Percentiles rank a stretch among this genome's conserved stretches.
phyloP scores from a whole-genome alignment of 2,329 filamentous ascomycete species.

The Botryotinia convoluta region DNA sequence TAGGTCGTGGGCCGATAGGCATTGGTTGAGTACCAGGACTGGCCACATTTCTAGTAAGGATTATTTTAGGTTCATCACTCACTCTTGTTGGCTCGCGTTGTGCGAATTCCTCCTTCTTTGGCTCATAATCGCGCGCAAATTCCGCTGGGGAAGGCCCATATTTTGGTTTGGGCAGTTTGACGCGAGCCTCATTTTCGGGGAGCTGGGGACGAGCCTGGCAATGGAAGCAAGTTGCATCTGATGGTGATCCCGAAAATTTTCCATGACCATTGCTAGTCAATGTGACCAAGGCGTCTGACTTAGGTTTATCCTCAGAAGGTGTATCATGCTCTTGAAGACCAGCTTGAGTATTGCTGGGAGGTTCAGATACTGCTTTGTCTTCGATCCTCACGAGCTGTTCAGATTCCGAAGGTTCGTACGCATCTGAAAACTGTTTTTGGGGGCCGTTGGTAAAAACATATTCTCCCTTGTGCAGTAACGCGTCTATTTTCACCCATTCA shows the following conservation, averaged over 20 bases:
- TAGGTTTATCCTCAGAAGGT: neutral
- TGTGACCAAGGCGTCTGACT: neutral
- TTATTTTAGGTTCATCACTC: conserved; percentile 12
- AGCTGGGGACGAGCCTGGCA: neutral
- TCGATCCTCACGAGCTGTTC: too few relatives aligned
- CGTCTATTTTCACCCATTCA: conserved; percentile 36
- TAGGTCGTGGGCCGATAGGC: neutral
- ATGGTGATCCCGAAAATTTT: neutral
- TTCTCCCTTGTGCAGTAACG: conserved; percentile 34
- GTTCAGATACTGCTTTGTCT: neutral
- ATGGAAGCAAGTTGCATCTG: neutral
- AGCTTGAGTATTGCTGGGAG: neutral
- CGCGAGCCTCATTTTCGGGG: neutral
- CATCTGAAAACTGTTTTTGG: too few relatives aligned
- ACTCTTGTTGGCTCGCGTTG: neutral
- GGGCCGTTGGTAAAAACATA: conserved; percentile 34
- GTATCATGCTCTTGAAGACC: neutral
- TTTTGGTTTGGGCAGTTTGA: conserved; percentile 18
- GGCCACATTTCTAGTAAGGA: neutral
- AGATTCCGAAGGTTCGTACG: neutral
- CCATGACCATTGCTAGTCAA: neutral
- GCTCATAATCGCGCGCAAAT: conserved; percentile 27
- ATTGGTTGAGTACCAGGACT: neutral
- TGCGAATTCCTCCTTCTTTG: conserved; percentile 26
- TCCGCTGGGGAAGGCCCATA: conserved; percentile 22